Base-by-base conservation (phyloP, 2,329 filamentous ascomycete species). In the Neonectria coccinea region DNA sequence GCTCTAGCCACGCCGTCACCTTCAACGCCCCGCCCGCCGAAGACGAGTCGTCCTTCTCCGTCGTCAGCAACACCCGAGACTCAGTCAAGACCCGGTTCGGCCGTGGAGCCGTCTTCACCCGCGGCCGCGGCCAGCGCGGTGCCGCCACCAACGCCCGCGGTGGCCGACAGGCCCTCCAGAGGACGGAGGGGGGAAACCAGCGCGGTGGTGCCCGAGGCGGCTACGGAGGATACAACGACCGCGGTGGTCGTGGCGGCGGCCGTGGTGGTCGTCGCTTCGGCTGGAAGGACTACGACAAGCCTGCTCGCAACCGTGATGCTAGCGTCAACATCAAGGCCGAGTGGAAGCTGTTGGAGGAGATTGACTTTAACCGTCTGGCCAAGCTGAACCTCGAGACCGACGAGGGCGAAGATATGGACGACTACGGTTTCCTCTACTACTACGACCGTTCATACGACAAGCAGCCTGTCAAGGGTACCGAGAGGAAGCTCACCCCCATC, bases 271-370 rank as follows among this genome's bases (percentile, higher is more conserved):
- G 96, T 72, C 90, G 96, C 73, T 97, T 97, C 76, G 96, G 96
- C 78, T 98, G 96, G 95, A 97, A 96, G 83, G 96, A 99, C 79
- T 97, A 94, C 79, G 96, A 99, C 85, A 98, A 98, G 89, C 96
- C 96, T 66, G 89, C 95, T 80, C 91, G 96, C 76, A 97, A 97
- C 82, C 92, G 96, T 66, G 96, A 99, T 83, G 92, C 95, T 11
- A 97, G 94, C 39, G 93, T 99, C 77, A 95, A 95, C 83, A 94
- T 98, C 81, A 97, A 97, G 83, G 89, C 94, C 22, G 94, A 97
- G 79, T 99, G 96, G 96, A 88, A 89, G 77, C 88, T 99, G 83
- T 85, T 97, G 75, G 96, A 99, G 84, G 96, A 99, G 86, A 97
- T 99, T 79, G 96, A 99, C 81, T 99, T 97, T 84, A 95, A 93